Conservation (phyloP, 371 early-diverging fungal genomes). For the Parasitella parasitica region DNA sequence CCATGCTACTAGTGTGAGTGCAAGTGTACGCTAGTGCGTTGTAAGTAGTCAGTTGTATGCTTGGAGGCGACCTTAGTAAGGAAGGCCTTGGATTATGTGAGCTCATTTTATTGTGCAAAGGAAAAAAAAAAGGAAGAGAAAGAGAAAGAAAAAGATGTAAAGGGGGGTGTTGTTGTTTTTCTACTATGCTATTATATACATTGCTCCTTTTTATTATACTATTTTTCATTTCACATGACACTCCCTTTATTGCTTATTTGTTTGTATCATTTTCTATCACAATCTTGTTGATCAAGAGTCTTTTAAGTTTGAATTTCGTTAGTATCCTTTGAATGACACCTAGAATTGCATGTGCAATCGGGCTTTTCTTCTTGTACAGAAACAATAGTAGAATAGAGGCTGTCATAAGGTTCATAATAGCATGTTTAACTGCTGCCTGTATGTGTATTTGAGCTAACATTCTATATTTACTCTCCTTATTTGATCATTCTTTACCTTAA, state of each 20-base stretch:
- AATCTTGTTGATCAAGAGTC: not conserved
- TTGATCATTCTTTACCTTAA: conserved; percentile 27
- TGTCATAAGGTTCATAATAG: conserved; percentile 30
- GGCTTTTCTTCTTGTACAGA: conserved; percentile 35
- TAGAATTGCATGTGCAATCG: conserved; percentile 30
- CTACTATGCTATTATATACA: not conserved
- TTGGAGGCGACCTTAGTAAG: conserved; percentile 10
- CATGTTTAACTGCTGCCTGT: conserved; percentile 43
- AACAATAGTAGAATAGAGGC: conserved; percentile 25
- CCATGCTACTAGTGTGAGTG: not conserved
- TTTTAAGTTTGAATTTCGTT: conserved; percentile 19
- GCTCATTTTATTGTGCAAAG: not conserved
- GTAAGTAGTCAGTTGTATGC: conserved; percentile 19
- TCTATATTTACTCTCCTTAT: not conserved
- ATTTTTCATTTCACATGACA: not conserved
- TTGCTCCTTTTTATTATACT: not conserved
- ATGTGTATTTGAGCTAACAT: not conserved
- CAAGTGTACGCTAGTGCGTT: conserved; percentile 17
- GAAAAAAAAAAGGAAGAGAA: conserved; percentile 5
- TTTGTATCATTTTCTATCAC: not conserved
- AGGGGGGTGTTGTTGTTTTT: not conserved
- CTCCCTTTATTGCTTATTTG: conserved; percentile 4
- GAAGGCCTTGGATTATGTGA: not conserved
- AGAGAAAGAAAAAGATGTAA: not conserved
- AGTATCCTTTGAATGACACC: conserved; percentile 16